Base-by-base conservation (phyloP, 2,329 filamentous ascomycete genomes). In the Colletotrichum viniferum region DNA sequence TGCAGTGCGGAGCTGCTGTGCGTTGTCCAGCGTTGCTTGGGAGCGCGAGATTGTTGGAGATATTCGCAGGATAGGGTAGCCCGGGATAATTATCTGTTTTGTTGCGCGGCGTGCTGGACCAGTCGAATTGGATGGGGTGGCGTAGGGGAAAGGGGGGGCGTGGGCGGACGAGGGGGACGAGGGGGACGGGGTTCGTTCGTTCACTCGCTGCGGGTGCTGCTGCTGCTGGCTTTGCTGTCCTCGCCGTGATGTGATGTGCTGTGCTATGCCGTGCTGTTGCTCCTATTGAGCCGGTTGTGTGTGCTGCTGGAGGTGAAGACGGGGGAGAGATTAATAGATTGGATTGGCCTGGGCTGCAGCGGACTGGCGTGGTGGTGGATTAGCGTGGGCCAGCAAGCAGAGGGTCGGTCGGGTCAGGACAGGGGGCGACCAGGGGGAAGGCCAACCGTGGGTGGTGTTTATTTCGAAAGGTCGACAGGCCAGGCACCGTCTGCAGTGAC, bases 51-150 rank as follows among this genome's bases (percentile, higher is more conserved):
- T 75, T 75, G 63, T 68, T 60, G 63, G 21, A 68, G 73, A 38
- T 63, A 32, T 30, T 75, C 56, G 38, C 55, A 73, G 63, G 73
- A 73, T 62, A 64, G 58, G 69, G 63, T 61, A 64, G 73, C 63
- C 69, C 58, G 73, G 73, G 63, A 69, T 73, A 55, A 21, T 58
- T 56, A 48, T 63, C 69, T 75, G 69, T 75, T 75, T 75, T 75
- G 73, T 75, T 72, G 56, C 73, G 38, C 69, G 66, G 55, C 34
- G 52, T 69, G 21, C 52, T 26, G 36, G 43, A 30, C 63, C 43
- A 61, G 62, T 30, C 56, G 55, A 66, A 63, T 21, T 43, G 63
- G 38, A 30, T 66, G 32, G 68, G 71, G 58, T 38, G 64, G 61
- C 43, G 43, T 52, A 52, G 62, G 14, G 55, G 16, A 34, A 69